A percentile compares a stretch with the other conserved stretches of the same genome.
phyloP scores from a whole-genome alignment of 805 yeast species.

The Candida sonorensis region DNA sequence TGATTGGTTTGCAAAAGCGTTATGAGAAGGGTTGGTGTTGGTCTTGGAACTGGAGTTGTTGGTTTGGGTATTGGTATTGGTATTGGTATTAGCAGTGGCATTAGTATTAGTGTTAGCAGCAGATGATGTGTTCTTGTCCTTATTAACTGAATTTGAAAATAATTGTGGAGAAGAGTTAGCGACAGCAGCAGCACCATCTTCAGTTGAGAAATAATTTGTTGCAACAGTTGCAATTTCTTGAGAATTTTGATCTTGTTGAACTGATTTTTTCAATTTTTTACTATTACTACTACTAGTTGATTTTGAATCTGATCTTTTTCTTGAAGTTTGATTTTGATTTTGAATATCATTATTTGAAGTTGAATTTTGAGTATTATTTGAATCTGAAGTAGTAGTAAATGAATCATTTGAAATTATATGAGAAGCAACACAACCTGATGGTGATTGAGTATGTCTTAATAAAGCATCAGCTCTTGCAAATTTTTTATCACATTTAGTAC shows the following conservation, averaged over 20 bases:
- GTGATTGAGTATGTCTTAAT: conserved; percentile 52
- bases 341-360: neutral
- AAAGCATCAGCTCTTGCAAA: conserved; percentile 77
- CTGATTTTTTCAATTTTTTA: neutral
- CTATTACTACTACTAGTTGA: no score
- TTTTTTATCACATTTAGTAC: conserved; percentile 52
- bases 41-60: no score
- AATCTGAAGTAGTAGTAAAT: neutral
- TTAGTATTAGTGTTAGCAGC: no score
- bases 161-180: neutral
- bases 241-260: conserved; percentile 1
- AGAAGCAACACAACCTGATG: conserved; percentile 21
- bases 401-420: neutral
- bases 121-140: no score
- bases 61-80: no score
- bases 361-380: no score
- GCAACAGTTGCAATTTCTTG: conserved; percentile 5
- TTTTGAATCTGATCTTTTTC: neutral
- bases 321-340: neutral
- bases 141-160: neutral
- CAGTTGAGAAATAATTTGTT: conserved; percentile 1
- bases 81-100: no score
- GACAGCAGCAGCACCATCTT: neutral
- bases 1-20: no score
- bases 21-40: no score